phyloP scores from a whole-genome alignment of 1,139 yeast genomes.

The Spencermartinsiella ligniputridi region DNA sequence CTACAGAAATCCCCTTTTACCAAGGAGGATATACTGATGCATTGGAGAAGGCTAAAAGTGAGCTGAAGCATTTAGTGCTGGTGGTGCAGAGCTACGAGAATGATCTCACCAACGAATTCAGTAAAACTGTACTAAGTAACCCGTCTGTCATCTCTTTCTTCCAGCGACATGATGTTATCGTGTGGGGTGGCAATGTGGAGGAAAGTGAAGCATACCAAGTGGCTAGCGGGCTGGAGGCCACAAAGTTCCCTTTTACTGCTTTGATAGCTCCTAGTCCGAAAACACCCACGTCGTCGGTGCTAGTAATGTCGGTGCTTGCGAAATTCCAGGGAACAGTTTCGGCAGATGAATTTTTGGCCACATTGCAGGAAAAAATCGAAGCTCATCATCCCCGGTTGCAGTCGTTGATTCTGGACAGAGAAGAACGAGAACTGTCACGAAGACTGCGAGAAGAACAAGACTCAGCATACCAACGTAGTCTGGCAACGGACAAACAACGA shows the following conservation, averaged over 20 bases:
- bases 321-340: conserved; percentile 57
- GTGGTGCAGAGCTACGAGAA: conserved; percentile 71
- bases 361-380: conserved; percentile 34
- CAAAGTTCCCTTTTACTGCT: conserved; percentile 78
- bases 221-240: conserved; percentile 68
- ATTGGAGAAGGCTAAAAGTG: conserved; percentile 57
- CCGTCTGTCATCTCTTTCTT: conserved; percentile 50
- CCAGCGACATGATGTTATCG: conserved; percentile 46
- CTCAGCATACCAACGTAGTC: conserved; percentile 65
- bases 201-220: conserved; percentile 82
- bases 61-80: conserved; percentile 67
- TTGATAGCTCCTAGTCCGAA: conserved; percentile 49
- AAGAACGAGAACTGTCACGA: conserved; percentile 57
- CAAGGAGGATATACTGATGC: conserved; percentile 80
- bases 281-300: conserved; percentile 33
- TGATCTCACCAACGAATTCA: conserved; percentile 55
- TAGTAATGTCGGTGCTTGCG: conserved; percentile 53
- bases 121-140: conserved; percentile 53
- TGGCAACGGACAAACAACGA: conserved; percentile 51
- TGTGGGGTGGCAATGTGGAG: conserved; percentile 88
- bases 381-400: conserved; percentile 60
- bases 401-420: conserved; percentile 55
- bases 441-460: conserved; percentile 71
- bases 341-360: conserved; percentile 34
- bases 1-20: conserved; percentile 38